phyloP scores from a whole-genome alignment of 2,329 filamentous ascomycete genomes.

The Acephala macrosclerotiorum region DNA sequence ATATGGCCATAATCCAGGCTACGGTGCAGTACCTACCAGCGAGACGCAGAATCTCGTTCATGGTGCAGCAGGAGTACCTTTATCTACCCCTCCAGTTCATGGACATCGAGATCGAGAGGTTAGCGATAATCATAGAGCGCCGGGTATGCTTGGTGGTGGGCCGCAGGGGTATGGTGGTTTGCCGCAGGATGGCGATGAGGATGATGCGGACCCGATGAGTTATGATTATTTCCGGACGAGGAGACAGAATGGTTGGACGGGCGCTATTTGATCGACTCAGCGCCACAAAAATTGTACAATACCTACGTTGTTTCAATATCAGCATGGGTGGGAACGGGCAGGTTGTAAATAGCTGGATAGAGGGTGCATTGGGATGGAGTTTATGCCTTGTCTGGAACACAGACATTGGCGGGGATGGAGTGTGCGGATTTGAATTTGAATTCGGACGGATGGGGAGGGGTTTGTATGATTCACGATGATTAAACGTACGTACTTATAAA shows the following conservation, averaged over 20 bases:
- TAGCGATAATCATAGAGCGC: slow-evolving; percentile 51
- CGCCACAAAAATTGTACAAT: slow-evolving; percentile 10
- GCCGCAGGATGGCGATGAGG: slow-evolving; percentile 55
- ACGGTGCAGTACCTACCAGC: slow-evolving; percentile 56
- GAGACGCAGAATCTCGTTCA: slow-evolving; percentile 56
- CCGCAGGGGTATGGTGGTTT: slow-evolving; percentile 66
- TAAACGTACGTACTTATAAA: neutral
- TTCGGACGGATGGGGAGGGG: neutral
- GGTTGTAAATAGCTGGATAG: neutral
- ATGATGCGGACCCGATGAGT: slow-evolving; percentile 41
- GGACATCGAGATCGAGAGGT: slow-evolving; percentile 41
- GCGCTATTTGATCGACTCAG: neutral
- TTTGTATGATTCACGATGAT: neutral
- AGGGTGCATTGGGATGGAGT: slow-evolving; percentile 9
- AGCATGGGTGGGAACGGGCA: neutral
- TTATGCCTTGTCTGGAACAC: neutral
- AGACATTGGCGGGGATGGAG: neutral
- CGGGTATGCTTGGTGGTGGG: slow-evolving; percentile 63
- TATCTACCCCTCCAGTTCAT: slow-evolving; percentile 43
- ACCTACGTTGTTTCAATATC: slow-evolving; percentile 5
- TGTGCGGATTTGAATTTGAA: neutral
- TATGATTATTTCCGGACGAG: slow-evolving; percentile 44
- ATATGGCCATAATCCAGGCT: slow-evolving; percentile 45
- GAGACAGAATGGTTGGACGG: slow-evolving; percentile 31
- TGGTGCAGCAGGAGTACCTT: slow-evolving; percentile 60